Evolutionary conservation across 2,329 filamentous ascomycete species (phyloP), one percentile per base, ranked within the genome.

Genomic region (Neonectria punicea): DNA sequence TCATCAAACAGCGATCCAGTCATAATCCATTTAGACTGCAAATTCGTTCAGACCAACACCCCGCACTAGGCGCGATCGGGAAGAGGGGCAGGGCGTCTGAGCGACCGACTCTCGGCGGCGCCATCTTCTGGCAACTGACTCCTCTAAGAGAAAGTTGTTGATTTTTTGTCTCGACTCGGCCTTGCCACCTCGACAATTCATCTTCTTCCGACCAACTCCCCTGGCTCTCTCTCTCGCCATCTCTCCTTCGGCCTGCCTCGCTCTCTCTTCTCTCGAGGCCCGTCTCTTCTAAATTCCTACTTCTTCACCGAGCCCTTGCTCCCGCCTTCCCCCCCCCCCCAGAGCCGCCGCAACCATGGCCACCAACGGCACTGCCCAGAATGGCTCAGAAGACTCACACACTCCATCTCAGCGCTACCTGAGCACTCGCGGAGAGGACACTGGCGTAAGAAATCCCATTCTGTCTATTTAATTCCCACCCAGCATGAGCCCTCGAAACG

Each of bases 361-460:
- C 54, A 78, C 78, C 71, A 82, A 81, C 73, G 79, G 77, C 67
- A 75, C 74, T 62, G 67, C 76, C 63, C 76, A 78, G 67, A 79
- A 76, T 50, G 70, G 64, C 70, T 78, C 78, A 50, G 39, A 18
- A 43, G 39, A 43, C n/a, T 43, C n/a, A 20, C 82, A 83, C 68
- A 82, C 80, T 59, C 74, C 76, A 68, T 84, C 83, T 61, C 84
- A 86, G 74, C 79, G 81, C 58, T 86, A 86, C 70, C 73, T 86
- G 67, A 84, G 82, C 74, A 86, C 84, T 43, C 79, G 84, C 58
- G 84, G 84, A 63, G 83, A 83, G 46, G 84, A 86, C 72, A 78
- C 77, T 72, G 84, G 80, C 68, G 84, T 86, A 81, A 65, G 80
- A 67, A 60, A 41, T 62, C 57, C 63, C 51, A 20, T 50, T 4